Evolutionary conservation across 2,329 filamentous ascomycete species (phyloP).

Genomic region (Diplocarpon mali): DNA sequence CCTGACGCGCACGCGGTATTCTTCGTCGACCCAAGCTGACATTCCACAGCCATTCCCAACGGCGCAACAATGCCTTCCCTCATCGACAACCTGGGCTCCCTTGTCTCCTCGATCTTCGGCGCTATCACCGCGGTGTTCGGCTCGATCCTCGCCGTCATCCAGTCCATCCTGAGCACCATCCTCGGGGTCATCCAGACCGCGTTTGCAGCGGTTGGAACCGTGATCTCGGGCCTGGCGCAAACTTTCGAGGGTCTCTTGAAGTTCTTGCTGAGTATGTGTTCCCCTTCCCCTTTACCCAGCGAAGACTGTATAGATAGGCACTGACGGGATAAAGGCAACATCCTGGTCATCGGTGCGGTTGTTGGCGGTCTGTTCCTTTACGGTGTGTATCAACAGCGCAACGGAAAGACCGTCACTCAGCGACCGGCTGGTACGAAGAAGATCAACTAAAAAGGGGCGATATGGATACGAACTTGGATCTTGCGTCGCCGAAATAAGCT

Average conservation of each 20-base stretch:
- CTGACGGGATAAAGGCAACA: conserved; percentile 17
- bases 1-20: neutral
- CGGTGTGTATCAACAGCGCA: conserved; percentile 18
- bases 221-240: conserved; percentile 20
- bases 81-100: conserved; percentile 14
- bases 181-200: conserved; percentile 17
- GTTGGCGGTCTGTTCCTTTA: conserved; percentile 18
- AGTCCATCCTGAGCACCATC: conserved; percentile 19
- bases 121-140: conserved; percentile 17
- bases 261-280: conserved; percentile 24
- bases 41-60: neutral
- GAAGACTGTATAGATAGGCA: neutral
- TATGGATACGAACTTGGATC: neutral
- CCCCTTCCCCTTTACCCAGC: neutral
- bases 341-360: conserved; percentile 19
- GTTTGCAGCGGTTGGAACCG: conserved; percentile 17
- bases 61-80: conserved; percentile 21
- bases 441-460: conserved; percentile 5
- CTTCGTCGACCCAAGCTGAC: neutral
- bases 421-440: conserved; percentile 13
- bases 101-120: conserved; percentile 22
- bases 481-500: neutral
- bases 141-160: conserved; percentile 23
- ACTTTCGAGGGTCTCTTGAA: conserved; percentile 23
- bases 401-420: conserved; percentile 12